Percentiles rank a stretch among this genome's conserved stretches.
Evolutionary conservation across 306 rosid species (phyloP).

Genomic region (Corylus heterophylla): DNA sequence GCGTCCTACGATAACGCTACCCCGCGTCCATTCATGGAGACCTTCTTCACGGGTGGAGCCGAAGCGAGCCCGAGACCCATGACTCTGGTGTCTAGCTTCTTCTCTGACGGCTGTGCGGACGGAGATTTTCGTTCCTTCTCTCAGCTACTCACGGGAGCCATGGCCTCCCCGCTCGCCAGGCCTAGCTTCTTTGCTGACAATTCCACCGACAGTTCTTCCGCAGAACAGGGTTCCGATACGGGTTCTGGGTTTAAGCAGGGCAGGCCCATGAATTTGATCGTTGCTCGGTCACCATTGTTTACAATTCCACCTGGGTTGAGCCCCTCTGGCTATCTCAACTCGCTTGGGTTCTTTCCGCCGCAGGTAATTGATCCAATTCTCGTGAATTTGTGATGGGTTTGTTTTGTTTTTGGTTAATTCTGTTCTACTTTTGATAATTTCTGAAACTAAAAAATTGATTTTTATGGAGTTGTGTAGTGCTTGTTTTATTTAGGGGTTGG

Average conservation of each 20-base stretch:
- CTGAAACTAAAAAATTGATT: background rate
- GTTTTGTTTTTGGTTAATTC: background rate
- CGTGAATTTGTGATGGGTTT: background rate
- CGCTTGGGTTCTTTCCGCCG: constrained; percentile 87
- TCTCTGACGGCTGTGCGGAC: constrained; percentile 51
- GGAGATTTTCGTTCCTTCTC: constrained; percentile 75
- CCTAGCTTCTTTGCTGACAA: constrained; percentile 25
- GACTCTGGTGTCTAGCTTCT: constrained; percentile 94
- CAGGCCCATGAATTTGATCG: constrained; percentile 74
- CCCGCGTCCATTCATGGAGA: constrained; percentile 85
- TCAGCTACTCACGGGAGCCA: constrained; percentile 96
- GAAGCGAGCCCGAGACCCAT: constrained; percentile 90
- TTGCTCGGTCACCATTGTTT: constrained; percentile 74
- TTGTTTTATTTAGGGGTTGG: background rate
- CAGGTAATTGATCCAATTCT: constrained; percentile 51
- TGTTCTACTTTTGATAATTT: background rate
- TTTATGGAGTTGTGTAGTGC: background rate
- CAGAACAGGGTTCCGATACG: constrained; percentile 36
- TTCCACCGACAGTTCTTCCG: constrained; percentile 32
- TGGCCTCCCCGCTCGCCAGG: constrained; percentile 82
- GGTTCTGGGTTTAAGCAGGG: constrained; percentile 73
- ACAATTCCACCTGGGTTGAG: constrained; percentile 81
- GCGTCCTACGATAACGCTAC: constrained; percentile 78
- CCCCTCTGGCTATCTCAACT: constrained; percentile 90
- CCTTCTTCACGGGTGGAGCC: constrained; percentile 62